Evolutionary conservation across 345 rosid genomes (phyloP).

Genomic region (Theobroma cacao): DNA sequence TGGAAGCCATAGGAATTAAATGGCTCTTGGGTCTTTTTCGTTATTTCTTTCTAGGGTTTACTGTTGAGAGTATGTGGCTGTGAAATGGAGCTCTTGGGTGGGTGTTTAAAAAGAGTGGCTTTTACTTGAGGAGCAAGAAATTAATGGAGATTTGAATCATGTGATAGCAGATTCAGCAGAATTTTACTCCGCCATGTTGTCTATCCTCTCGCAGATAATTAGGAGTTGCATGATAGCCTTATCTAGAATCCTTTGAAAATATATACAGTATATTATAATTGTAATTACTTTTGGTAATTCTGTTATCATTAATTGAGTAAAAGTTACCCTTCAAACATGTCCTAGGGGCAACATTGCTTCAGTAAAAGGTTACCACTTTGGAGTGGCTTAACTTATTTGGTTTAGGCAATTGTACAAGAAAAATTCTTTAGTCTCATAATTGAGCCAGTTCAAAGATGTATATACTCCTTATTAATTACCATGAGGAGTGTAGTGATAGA

Average conservation of each 20-base stretch:
- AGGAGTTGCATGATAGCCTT: too few species aligned
- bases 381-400: neutral
- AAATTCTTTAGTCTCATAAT: neutral
- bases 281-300: too few species aligned
- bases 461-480: neutral
- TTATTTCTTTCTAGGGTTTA: neutral
- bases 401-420: neutral
- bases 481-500: neutral
- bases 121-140: neutral
- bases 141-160: neutral
- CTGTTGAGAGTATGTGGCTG: neutral
- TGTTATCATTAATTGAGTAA: too few species aligned
- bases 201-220: too few species aligned
- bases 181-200: neutral
- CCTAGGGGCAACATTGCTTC: too few species aligned
- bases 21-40: neutral
- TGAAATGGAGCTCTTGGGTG: neutral
- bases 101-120: neutral
- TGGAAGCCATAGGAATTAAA: neutral
- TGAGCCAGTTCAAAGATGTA: neutral
- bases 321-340: too few species aligned
- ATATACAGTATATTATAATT: too few species aligned
- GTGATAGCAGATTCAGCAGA: neutral
- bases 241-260: too few species aligned
- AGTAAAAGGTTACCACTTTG: neutral